A percentile compares a stretch with the other conserved stretches of the same genome.
These are phyloP conservation scores for Prunella vulgaris DNA, from an alignment of 257 asterid species.

Conservation along the genomic window DNA sequence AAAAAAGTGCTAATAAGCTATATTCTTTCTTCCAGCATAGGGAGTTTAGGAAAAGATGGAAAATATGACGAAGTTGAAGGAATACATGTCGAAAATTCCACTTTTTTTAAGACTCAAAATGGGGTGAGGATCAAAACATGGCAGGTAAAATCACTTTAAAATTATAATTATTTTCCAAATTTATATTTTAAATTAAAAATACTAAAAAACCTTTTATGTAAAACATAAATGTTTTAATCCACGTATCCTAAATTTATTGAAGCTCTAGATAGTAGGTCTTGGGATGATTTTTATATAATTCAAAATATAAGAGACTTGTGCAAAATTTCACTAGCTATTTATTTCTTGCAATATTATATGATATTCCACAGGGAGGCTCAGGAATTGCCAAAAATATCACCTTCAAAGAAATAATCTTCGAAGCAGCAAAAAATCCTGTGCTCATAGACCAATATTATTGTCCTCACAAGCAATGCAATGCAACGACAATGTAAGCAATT, in stretches of 20 bases:
- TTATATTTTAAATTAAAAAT: too few species aligned
- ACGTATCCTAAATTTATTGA: too few species aligned
- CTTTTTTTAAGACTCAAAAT: conserved; percentile 9
- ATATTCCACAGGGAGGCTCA: conserved; percentile 28
- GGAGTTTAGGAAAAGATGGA: conserved; percentile 19
- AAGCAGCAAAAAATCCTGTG: conserved; percentile 24
- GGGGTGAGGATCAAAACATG: conserved; percentile 24
- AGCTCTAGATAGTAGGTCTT: too few species aligned
- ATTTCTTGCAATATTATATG: too few species aligned
- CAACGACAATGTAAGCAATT: conserved; percentile 7
- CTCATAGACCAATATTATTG: conserved; percentile 39
- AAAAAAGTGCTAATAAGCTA: too few species aligned
- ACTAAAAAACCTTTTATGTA: background rate
- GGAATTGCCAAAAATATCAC: conserved; percentile 34
- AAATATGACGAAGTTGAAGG: conserved; percentile 14
- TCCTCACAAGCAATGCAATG: conserved; percentile 31
- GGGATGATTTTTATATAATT: too few species aligned
- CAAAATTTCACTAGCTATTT: too few species aligned
- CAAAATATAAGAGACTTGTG: too few species aligned
- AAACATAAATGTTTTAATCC: too few species aligned
- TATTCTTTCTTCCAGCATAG: conserved; percentile 11
- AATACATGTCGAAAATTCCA: background rate
- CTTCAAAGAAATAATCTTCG: conserved; percentile 27
- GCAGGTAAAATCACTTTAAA: conserved; percentile 9
- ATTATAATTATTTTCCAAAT: too few species aligned